Base-by-base conservation (phyloP, 805 yeast genomes). In the Candida dendrica region DNA sequence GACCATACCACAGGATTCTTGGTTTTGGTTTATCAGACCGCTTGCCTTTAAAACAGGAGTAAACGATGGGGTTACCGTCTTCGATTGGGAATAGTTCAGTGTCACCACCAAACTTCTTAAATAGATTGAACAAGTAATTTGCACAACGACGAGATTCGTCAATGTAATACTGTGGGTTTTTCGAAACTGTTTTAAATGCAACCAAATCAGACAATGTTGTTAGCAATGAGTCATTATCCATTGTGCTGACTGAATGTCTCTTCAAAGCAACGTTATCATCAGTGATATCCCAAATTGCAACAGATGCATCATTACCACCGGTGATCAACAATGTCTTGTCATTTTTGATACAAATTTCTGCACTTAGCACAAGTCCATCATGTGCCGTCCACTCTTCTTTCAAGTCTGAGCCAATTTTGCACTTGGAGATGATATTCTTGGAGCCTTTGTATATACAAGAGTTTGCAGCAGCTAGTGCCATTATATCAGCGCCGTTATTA, bases 121-220 rank as follows among this genome's bases (percentile, higher is more conserved):
- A 70, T 16, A 89, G 63, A 43, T 74, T 72, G 32, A 77, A 71
- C 40, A 93, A 60, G 47, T 72, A 84, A 29, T 81, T 77, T 2
- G 98, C 96, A 65, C 98, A 91, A 35, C 83, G 77, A 44, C 97
- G 75, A 4, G 91, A 82, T 34, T 89, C 95, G 46, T 81, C 85
- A 56, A 88, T 70, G 55, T 74, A 79, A 27, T 69, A 59, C n/a
- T 76, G 75, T 1, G 87, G 87, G 34, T 70, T 71, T 50, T 82
- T 83, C 6, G 95, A 85, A 10, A 93, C 85, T 0, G 97, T 87
- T 49, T 75, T 77, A 61, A 69, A 89, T 1, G 84, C 63, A 14
- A 89, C 81, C 37, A 85, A 66, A 32, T 74, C 74, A 10, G 71
- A 65, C 41, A 91, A 68, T 1, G 84, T 74, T 17, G 71, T 66